Conservation (phyloP, 495 filamentous ascomycete genomes). For the Patellaria atrata region DNA sequence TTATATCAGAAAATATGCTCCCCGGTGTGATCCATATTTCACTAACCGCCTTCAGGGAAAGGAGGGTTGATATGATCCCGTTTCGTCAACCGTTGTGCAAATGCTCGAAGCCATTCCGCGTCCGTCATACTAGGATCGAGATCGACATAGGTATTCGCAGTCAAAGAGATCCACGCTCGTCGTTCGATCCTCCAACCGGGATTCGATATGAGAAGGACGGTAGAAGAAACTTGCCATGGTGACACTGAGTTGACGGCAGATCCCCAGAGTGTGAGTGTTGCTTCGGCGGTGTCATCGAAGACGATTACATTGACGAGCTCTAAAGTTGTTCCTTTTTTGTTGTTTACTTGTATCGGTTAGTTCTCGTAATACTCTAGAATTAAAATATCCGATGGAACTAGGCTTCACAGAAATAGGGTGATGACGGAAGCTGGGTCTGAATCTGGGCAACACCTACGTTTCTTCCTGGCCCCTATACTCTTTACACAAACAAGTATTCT, state of each 20-base stretch:
- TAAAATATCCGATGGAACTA: background rate
- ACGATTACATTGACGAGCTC: slow-evolving; percentile 39
- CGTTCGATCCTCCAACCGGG: slow-evolving; percentile 31
- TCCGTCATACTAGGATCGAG: slow-evolving; percentile 44
- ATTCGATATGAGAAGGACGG: slow-evolving; percentile 42
- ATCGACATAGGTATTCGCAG: slow-evolving; percentile 36
- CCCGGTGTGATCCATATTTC: background rate
- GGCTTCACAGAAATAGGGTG: background rate
- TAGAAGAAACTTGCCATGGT: slow-evolving; percentile 38
- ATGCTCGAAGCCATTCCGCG: slow-evolving; percentile 40
- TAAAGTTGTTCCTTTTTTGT: slow-evolving; percentile 30
- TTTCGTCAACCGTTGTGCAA: slow-evolving; percentile 35
- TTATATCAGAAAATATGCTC: background rate
- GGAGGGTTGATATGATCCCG: slow-evolving; percentile 39
- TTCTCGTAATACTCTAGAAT: background rate
- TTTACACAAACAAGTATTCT: slow-evolving; percentile 43
- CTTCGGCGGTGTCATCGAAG: slow-evolving; percentile 45
- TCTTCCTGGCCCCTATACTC: slow-evolving; percentile 37
- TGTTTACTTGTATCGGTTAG: slow-evolving; percentile 25
- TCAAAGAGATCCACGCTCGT: slow-evolving; percentile 31
- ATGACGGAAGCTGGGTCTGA: background rate
- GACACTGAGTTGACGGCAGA: slow-evolving; percentile 33
- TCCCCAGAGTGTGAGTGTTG: slow-evolving; percentile 40
- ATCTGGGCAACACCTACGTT: slow-evolving; percentile 12
- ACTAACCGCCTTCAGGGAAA: slow-evolving; percentile 33